phyloP scores from a whole-genome alignment of 176 grass and related monocot genomes.

The Phyllostachys edulis region DNA sequence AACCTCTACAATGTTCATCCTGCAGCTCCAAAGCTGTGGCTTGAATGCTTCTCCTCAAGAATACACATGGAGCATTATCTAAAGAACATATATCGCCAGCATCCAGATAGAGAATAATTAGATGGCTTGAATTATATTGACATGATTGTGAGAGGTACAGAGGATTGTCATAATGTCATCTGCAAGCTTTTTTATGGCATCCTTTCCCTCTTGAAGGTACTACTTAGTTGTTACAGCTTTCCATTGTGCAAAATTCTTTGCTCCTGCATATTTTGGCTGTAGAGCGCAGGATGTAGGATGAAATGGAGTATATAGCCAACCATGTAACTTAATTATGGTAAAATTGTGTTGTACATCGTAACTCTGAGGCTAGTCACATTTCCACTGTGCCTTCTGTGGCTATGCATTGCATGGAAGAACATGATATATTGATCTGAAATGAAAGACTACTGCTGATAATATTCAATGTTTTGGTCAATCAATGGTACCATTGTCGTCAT shows the following conservation, averaged over 20 bases:
- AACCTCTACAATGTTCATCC: slow-evolving; percentile 70
- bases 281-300: slow-evolving; percentile 26
- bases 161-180: slow-evolving; percentile 39
- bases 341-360: slow-evolving; percentile 40
- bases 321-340: slow-evolving; percentile 26
- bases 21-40: slow-evolving; percentile 85
- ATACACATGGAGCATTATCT: slow-evolving; percentile 49
- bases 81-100: slow-evolving; percentile 44
- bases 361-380: neutral
- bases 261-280: slow-evolving; percentile 34
- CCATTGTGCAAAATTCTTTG: slow-evolving; percentile 33
- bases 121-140: slow-evolving; percentile 30
- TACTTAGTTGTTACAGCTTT: slow-evolving; percentile 22
- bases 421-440: slow-evolving; percentile 14
- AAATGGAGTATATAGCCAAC: slow-evolving; percentile 8
- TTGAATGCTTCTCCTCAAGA: slow-evolving; percentile 77
- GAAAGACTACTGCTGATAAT: neutral
- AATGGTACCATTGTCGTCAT: neutral
- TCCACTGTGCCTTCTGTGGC: neutral
- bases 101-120: slow-evolving; percentile 35
- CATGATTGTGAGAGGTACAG: slow-evolving; percentile 25
- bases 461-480: neutral
- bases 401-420: neutral
- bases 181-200: neutral
- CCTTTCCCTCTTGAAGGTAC: slow-evolving; percentile 13